phyloP scores from a whole-genome alignment of 352 stramenopile genomes.

The Globisporangium paroecandrum region DNA sequence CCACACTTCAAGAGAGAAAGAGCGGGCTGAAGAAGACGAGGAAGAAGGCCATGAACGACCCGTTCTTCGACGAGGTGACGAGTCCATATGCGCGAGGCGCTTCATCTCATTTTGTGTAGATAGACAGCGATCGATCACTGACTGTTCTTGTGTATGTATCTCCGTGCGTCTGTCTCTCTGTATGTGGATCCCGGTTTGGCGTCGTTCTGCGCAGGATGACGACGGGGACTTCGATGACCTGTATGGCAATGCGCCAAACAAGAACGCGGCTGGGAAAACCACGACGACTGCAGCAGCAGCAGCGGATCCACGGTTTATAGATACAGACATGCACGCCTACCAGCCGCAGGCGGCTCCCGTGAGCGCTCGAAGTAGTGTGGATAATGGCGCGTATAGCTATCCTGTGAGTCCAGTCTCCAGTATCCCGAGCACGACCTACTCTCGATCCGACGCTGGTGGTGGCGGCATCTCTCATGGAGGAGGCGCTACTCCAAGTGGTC shows the following conservation, averaged over 20 bases:
- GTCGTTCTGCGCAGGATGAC: slow-evolving; percentile 33
- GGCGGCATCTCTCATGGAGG: neutral
- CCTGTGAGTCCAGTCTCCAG: slow-evolving; percentile 15
- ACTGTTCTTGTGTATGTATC: neutral
- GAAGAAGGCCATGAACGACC: slow-evolving; percentile 28
- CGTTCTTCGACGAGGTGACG: slow-evolving; percentile 47
- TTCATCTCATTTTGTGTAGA: neutral
- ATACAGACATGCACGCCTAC: neutral
- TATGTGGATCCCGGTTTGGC: neutral
- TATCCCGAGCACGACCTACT: slow-evolving; percentile 15
- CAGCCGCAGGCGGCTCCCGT: neutral
- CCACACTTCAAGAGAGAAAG: slow-evolving; percentile 17
- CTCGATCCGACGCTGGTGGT: slow-evolving; percentile 11
- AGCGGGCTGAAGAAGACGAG: neutral
- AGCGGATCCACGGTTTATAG: neutral
- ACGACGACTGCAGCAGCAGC: neutral
- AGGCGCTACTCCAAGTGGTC: neutral
- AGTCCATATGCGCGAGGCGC: neutral
- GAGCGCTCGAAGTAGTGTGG: slow-evolving; percentile 4
- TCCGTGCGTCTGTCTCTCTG: neutral
- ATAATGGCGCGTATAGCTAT: slow-evolving; percentile 13
- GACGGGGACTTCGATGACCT: slow-evolving; percentile 77
- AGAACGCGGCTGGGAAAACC: slow-evolving; percentile 14
- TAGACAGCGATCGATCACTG: neutral
- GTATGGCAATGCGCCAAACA: slow-evolving; percentile 56